phyloP scores from a whole-genome alignment of 495 filamentous ascomycete genomes.

The Penicillium pulvis region DNA sequence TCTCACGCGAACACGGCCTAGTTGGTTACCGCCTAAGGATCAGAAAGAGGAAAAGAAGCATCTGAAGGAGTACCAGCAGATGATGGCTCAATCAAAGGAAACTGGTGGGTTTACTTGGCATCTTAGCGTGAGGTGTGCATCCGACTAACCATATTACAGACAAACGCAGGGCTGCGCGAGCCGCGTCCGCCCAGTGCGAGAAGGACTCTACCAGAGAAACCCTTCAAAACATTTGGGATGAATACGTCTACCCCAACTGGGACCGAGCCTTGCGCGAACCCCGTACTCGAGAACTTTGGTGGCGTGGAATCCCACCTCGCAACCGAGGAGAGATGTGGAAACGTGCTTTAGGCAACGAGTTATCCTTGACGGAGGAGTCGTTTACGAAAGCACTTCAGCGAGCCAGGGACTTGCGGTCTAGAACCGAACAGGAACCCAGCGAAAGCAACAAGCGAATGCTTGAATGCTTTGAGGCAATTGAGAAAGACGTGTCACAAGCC shows the following conservation, averaged over 20 bases:
- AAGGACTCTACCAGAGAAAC: slow-evolving; percentile 68
- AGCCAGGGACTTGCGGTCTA: slow-evolving; percentile 65
- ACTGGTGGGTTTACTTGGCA: slow-evolving; percentile 48
- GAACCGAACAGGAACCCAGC: slow-evolving; percentile 41
- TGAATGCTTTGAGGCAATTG: slow-evolving; percentile 71
- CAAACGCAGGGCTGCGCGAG: slow-evolving; percentile 50
- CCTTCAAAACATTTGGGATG: slow-evolving; percentile 79
- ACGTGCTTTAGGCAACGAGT: slow-evolving; percentile 85
- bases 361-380: slow-evolving; percentile 72
- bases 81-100: slow-evolving; percentile 84
- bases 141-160: slow-evolving; percentile 32
- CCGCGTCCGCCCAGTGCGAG: slow-evolving; percentile 53
- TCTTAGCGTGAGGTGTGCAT: not conserved
- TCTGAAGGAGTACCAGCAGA: slow-evolving; percentile 86
- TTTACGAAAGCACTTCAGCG: slow-evolving; percentile 78
- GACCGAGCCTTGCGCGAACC: slow-evolving; percentile 70
- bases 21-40: slow-evolving; percentile 93
- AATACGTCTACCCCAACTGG: slow-evolving; percentile 86
- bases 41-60: slow-evolving; percentile 91
- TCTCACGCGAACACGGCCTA: slow-evolving; percentile 84
- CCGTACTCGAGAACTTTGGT: slow-evolving; percentile 87
- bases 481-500: slow-evolving; percentile 66
- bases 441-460: slow-evolving; percentile 51
- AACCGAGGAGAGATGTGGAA: slow-evolving; percentile 84
- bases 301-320: slow-evolving; percentile 82